Percentiles rank a stretch among this genome's conserved stretches.
Conservation (phyloP, 2,329 filamentous ascomycete species). For the Pseudogymnoascus sp. region DNA sequence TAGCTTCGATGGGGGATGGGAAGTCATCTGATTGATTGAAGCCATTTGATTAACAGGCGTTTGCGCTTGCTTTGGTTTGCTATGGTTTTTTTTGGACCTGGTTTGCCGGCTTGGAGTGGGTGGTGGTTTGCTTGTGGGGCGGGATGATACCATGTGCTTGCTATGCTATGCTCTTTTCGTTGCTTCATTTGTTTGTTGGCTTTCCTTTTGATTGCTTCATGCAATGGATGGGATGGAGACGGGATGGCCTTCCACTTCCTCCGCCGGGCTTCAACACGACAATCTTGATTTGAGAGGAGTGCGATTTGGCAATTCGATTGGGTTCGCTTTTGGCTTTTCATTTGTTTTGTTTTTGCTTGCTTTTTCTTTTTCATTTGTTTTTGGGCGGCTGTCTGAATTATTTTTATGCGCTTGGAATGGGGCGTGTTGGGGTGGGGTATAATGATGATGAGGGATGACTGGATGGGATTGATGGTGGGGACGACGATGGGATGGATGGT, state of each 20-base stretch:
- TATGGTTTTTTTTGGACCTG: not conserved
- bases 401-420: not conserved
- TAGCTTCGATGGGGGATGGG: not conserved
- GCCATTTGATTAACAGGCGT: not conserved
- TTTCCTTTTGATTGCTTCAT: not conserved
- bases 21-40: not conserved
- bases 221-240: not conserved
- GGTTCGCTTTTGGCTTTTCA: not conserved
- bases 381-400: conserved; percentile 1
- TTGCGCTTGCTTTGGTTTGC: not conserved
- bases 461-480: not conserved
- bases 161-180: not conserved
- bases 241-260: not conserved
- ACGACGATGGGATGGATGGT: too few species aligned
- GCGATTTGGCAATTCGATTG: not conserved
- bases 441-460: not conserved
- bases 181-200: not conserved
- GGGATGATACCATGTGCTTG: not conserved
- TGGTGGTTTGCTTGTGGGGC: not conserved
- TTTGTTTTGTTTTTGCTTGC: not conserved
- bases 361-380: not conserved
- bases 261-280: not conserved
- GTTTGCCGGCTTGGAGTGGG: not conserved
- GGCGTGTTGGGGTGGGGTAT: not conserved
- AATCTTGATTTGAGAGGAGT: not conserved